Evolutionary conservation across 1,139 yeast species (phyloP).

Genomic region (Kazachstania sp.): DNA sequence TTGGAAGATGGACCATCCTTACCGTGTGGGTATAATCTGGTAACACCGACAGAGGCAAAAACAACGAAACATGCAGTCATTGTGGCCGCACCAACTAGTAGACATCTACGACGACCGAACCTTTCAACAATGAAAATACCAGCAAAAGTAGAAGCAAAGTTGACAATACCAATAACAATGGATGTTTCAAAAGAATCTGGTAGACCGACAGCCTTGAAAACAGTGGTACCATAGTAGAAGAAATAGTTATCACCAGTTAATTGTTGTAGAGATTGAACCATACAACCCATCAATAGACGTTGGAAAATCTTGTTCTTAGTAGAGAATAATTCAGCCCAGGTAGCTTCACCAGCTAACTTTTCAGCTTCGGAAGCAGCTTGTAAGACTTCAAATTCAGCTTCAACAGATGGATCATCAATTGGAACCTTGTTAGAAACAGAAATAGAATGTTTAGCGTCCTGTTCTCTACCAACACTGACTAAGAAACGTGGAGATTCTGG

Average conservation of each 20-base stretch:
- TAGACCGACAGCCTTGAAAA: slow-evolving; percentile 67
- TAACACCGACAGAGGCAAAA: slow-evolving; percentile 58
- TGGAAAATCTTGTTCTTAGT: slow-evolving; percentile 38
- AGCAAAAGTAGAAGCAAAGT: slow-evolving; percentile 61
- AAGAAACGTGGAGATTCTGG: slow-evolving; percentile 77
- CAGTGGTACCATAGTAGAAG: slow-evolving; percentile 70
- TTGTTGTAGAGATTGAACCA: slow-evolving; percentile 63
- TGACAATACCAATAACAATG: slow-evolving; percentile 66
- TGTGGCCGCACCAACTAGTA: slow-evolving; percentile 52
- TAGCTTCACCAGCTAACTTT: slow-evolving; percentile 31
- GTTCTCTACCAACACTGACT: slow-evolving; percentile 44
- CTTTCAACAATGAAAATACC: slow-evolving; percentile 58
- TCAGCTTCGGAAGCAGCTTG: slow-evolving; percentile 51
- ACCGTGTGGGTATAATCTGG: slow-evolving; percentile 27
- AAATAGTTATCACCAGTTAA: slow-evolving; percentile 73
- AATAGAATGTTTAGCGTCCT: slow-evolving; percentile 46
- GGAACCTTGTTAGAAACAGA: slow-evolving; percentile 39
- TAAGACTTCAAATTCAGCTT: slow-evolving; percentile 50
- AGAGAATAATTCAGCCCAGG: slow-evolving; percentile 35
- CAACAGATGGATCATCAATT: slow-evolving; percentile 38
- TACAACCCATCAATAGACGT: slow-evolving; percentile 55
- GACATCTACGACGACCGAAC: slow-evolving; percentile 58
- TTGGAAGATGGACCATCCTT: slow-evolving; percentile 39
- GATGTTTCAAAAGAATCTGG: slow-evolving; percentile 64
- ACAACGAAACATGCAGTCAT: slow-evolving; percentile 58